These are phyloP conservation scores for Fusarium sp. DNA, from an alignment of 2,329 filamentous ascomycete species.

Conservation along the genomic window DNA sequence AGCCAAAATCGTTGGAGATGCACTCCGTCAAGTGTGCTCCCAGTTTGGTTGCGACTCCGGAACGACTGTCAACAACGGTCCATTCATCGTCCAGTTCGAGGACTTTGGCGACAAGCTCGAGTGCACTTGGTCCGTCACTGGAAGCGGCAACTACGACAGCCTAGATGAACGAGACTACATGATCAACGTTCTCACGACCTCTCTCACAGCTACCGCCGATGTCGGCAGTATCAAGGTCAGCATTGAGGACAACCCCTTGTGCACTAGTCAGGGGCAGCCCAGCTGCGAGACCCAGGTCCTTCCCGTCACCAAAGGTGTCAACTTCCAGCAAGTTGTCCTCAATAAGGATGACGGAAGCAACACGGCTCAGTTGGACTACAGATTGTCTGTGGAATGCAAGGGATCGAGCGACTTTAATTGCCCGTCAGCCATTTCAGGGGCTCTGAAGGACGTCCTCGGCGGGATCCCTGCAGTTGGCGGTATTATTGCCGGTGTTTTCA, in stretches of 20 bases:
- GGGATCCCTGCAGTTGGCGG: not conserved
- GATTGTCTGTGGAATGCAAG: not conserved
- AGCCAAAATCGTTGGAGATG: not conserved
- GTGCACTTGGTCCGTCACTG: not conserved
- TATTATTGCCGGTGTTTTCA: not conserved
- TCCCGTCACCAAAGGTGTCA: not conserved
- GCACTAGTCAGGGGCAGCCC: not conserved
- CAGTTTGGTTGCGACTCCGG: not conserved
- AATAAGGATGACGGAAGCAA: not conserved
- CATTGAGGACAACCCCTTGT: not conserved
- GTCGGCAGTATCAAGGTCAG: not conserved
- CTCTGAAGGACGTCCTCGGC: not conserved
- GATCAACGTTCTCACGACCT: not conserved
- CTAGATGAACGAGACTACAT: not conserved
- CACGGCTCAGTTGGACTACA: not conserved
- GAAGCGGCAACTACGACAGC: not conserved
- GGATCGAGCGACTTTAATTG: not conserved
- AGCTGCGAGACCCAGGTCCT: not conserved
- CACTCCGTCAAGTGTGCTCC: not conserved
- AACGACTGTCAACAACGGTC: not conserved
- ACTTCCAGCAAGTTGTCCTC: not conserved
- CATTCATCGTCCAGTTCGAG: not conserved
- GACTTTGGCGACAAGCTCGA: slow-evolving; percentile 1
- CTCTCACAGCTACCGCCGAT: not conserved
- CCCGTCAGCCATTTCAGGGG: not conserved